Conservation (phyloP, 2,329 filamentous ascomycete species). For the Orbilia blumenaviensis region DNA sequence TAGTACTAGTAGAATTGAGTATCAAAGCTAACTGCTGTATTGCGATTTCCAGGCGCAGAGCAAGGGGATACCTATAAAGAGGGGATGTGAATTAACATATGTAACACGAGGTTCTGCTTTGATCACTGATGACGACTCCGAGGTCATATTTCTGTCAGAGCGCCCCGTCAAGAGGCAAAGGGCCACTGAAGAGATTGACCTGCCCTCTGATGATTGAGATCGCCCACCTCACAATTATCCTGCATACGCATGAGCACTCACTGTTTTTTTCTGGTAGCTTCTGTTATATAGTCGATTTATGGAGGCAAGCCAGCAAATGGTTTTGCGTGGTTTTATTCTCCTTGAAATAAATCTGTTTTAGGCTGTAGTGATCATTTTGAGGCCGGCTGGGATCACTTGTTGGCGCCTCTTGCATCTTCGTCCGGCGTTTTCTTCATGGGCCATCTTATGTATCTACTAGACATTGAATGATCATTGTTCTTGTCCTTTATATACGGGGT, state of each 20-base stretch:
- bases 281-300: too few species aligned
- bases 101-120: background rate
- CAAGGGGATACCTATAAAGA: background rate
- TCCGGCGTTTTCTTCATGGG: background rate
- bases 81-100: background rate
- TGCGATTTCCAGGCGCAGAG: background rate
- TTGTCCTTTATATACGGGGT: too few species aligned
- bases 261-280: too few species aligned
- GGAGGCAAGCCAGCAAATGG: too few species aligned
- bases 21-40: background rate
- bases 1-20: background rate
- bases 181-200: constrained; percentile 8
- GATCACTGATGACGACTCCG: background rate
- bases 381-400: too few species aligned
- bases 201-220: constrained; percentile 2
- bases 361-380: too few species aligned
- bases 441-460: background rate
- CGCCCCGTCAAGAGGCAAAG: constrained; percentile 15
- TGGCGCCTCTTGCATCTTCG: too few species aligned
- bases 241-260: too few species aligned
- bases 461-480: too few species aligned
- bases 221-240: background rate
- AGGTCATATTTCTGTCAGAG: constrained; percentile 12
- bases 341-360: too few species aligned
- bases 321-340: too few species aligned